These are phyloP conservation scores for Lumnitzera racemosa DNA, from an alignment of 345 rosid genomes.

Conservation along the genomic window DNA sequence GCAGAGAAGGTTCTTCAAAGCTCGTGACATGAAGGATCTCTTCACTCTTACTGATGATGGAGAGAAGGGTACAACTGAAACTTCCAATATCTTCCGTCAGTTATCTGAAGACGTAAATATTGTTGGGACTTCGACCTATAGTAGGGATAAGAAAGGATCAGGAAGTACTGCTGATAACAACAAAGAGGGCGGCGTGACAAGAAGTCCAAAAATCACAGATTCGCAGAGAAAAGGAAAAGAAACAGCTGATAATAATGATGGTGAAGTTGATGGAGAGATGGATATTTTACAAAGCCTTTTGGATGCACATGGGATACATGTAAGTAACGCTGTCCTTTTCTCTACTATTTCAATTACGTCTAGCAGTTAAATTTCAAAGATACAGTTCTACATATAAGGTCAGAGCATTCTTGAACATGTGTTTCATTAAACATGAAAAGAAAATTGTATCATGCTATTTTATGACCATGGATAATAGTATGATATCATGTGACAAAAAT, in stretches of 20 bases:
- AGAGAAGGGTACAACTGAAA: conserved; percentile 63
- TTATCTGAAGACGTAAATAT: conserved; percentile 62
- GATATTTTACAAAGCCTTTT: conserved; percentile 74
- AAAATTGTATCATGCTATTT: too few species aligned
- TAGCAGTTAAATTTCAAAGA: too few species aligned
- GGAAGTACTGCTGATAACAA: conserved; percentile 17
- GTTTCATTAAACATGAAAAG: too few species aligned
- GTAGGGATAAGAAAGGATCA: conserved; percentile 16
- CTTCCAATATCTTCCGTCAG: conserved; percentile 83
- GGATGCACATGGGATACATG: conserved; percentile 87
- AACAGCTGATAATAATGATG: conserved; percentile 26
- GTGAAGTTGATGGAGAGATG: conserved; percentile 60
- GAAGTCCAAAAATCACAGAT: conserved; percentile 20
- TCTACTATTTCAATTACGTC: not conserved
- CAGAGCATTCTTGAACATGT: too few species aligned
- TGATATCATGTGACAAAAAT: too few species aligned
- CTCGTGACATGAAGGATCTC: conserved; percentile 96
- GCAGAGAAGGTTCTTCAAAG: conserved; percentile 88
- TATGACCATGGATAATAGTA: too few species aligned
- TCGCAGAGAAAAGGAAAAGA: conserved; percentile 43
- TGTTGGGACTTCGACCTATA: conserved; percentile 40
- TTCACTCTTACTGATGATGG: conserved; percentile 68
- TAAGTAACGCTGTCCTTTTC: conserved; percentile 25
- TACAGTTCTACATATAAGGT: too few species aligned
- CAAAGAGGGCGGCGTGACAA: conserved; percentile 19